Evolutionary conservation across 192 early-diverging fungal species (phyloP).

Genomic region (Backusella morwellensis): DNA sequence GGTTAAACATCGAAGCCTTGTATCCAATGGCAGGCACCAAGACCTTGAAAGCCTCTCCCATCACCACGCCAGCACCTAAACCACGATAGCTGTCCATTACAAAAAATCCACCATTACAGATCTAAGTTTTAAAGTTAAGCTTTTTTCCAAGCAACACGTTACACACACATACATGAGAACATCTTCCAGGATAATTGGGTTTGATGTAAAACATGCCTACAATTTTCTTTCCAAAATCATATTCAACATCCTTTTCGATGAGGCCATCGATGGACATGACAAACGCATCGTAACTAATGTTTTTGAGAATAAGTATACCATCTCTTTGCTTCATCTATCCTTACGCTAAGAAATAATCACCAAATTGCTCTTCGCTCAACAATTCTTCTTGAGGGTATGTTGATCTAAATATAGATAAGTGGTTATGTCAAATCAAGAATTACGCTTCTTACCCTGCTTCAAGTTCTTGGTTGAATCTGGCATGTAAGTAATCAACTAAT

Average conservation of each 20-base stretch:
- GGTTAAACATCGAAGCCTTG: slow-evolving; percentile 74
- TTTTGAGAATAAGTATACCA: not conserved
- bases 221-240: slow-evolving; percentile 43
- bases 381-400: slow-evolving; percentile 69
- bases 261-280: slow-evolving; percentile 39
- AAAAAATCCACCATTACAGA: slow-evolving; percentile 79
- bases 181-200: slow-evolving; percentile 79
- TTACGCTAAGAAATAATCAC: slow-evolving; percentile 48
- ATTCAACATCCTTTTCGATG: slow-evolving; percentile 26
- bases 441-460: slow-evolving; percentile 39
- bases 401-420: slow-evolving; percentile 31
- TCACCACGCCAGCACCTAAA: slow-evolving; percentile 56
- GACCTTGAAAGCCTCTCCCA: slow-evolving; percentile 60
- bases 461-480: slow-evolving; percentile 64
- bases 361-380: slow-evolving; percentile 42
- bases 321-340: not conserved
- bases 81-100: slow-evolving; percentile 43
- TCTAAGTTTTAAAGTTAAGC: slow-evolving; percentile 35
- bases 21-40: slow-evolving; percentile 70
- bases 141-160: not conserved
- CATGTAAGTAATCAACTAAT: slow-evolving; percentile 40
- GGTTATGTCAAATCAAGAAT: not conserved
- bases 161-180: slow-evolving; percentile 34
- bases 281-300: slow-evolving; percentile 47
- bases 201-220: slow-evolving; percentile 77